A percentile compares a stretch with the other conserved stretches of the same genome.
Conservation (phyloP, 2,329 filamentous ascomycete species). For the Pyrenophora tritici-repentis region DNA sequence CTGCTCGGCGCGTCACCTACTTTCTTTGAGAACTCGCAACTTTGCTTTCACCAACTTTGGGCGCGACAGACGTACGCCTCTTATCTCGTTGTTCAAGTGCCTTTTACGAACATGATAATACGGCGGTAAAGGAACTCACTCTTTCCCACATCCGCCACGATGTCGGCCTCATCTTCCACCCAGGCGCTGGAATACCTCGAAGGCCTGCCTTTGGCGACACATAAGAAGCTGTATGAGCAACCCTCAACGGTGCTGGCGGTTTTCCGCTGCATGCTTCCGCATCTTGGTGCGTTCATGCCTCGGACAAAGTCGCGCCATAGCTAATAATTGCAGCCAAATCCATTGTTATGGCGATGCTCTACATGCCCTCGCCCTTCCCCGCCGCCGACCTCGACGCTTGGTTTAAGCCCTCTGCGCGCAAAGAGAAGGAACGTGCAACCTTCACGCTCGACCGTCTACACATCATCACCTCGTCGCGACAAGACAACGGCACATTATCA, state of each 20-base stretch:
- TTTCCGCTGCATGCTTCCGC: conserved; percentile 94
- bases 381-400: conserved; percentile 83
- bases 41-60: conserved; percentile 9
- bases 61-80: conserved; percentile 15
- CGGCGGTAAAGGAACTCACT: conserved; percentile 24
- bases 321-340: conserved; percentile 72
- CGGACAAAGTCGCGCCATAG: not conserved
- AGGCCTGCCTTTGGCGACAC: conserved; percentile 84
- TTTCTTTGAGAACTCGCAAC: conserved; percentile 14
- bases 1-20: conserved; percentile 32
- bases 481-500: conserved; percentile 66
- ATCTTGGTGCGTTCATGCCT: conserved; percentile 65
- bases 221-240: conserved; percentile 91
- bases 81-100: conserved; percentile 5
- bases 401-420: conserved; percentile 73
- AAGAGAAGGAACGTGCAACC: conserved; percentile 82
- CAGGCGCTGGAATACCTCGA: conserved; percentile 88
- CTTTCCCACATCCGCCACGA: conserved; percentile 49
- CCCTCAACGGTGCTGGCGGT: conserved; percentile 94
- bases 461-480: conserved; percentile 68
- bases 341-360: conserved; percentile 93
- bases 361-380: conserved; percentile 79
- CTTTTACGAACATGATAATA: conserved; percentile 38
- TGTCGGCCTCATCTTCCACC: conserved; percentile 60
- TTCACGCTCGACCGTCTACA: conserved; percentile 83